Percentiles rank a stretch among this genome's conserved stretches.
Conservation (phyloP, 2,329 filamentous ascomycete genomes). For the Juglanconis oblonga region DNA sequence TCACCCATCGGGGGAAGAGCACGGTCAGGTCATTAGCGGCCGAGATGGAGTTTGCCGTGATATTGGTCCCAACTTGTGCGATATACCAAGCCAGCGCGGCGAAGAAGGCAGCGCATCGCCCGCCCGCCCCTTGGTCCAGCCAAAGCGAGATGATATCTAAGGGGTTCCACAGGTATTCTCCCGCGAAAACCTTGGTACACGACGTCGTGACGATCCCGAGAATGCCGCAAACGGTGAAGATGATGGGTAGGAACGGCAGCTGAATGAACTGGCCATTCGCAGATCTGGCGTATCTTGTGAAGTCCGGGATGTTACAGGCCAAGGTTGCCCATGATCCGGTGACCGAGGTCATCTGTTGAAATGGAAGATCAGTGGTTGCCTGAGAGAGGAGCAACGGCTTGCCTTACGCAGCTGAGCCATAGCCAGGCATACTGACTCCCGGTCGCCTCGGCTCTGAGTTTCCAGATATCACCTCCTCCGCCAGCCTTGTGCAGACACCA, state of each 20-base stretch:
- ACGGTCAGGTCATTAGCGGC: conserved; percentile 55
- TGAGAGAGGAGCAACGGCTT: neutral
- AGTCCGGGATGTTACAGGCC: conserved; percentile 53
- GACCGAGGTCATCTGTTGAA: conserved; percentile 36
- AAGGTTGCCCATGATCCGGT: conserved; percentile 39
- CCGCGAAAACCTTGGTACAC: conserved; percentile 50
- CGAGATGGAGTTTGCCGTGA: conserved; percentile 52
- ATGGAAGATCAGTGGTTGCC: neutral
- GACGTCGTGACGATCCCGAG: conserved; percentile 58
- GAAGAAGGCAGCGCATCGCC: conserved; percentile 41
- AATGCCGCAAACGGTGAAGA: conserved; percentile 46
- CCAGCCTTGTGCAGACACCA: conserved; percentile 60
- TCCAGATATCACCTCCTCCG: conserved; percentile 41
- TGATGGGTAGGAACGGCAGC: conserved; percentile 42
- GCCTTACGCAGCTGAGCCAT: conserved; percentile 34
- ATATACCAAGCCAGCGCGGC: conserved; percentile 51
- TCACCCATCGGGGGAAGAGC: conserved; percentile 50
- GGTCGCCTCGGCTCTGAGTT: conserved; percentile 27
- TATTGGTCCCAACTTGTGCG: conserved; percentile 55
- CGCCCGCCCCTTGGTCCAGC: conserved; percentile 40
- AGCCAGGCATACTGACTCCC: conserved; percentile 52
- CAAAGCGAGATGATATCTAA: conserved; percentile 43
- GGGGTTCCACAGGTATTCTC: conserved; percentile 48
- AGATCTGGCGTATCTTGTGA: conserved; percentile 40
- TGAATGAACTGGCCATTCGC: conserved; percentile 37